phyloP scores from a whole-genome alignment of 2,329 filamentous ascomycete genomes.

The Trichoderma sp. region DNA sequence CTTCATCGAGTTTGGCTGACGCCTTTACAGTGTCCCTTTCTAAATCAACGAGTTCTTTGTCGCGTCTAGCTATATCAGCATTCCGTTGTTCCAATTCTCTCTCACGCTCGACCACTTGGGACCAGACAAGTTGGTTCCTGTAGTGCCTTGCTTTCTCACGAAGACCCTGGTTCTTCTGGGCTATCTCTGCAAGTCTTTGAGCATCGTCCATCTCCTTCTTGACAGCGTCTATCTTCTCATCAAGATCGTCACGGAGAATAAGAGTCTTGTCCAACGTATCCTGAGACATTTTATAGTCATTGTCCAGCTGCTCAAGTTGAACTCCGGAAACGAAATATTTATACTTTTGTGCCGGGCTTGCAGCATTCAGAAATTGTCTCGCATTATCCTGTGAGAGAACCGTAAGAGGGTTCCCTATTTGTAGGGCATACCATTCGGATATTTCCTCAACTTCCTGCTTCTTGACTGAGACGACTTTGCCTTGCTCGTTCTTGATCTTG shows the following conservation, averaged over 20 bases:
- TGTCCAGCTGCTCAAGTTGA: slow-evolving; percentile 87
- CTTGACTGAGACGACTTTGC: slow-evolving; percentile 76
- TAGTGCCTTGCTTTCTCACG: slow-evolving; percentile 63
- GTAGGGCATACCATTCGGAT: slow-evolving; percentile 87
- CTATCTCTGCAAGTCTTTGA: slow-evolving; percentile 64
- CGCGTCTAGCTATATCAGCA: slow-evolving; percentile 36
- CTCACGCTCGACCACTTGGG: slow-evolving; percentile 80
- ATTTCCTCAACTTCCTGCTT: slow-evolving; percentile 90
- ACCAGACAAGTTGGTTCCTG: slow-evolving; percentile 77
- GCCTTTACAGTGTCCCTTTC: slow-evolving; percentile 44
- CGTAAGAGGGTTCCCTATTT: slow-evolving; percentile 96
- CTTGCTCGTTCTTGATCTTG: slow-evolving; percentile 77
- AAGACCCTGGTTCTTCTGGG: slow-evolving; percentile 68
- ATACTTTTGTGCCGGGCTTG: slow-evolving; percentile 84
- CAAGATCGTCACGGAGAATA: slow-evolving; percentile 44
- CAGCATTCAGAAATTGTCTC: slow-evolving; percentile 86
- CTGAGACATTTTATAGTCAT: slow-evolving; percentile 84
- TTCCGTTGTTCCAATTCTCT: slow-evolving; percentile 47
- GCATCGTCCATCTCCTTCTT: slow-evolving; percentile 60
- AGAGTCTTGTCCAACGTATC: slow-evolving; percentile 72
- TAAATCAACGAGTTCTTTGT: slow-evolving; percentile 36
- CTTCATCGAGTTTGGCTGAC: slow-evolving; percentile 53
- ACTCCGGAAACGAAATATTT: slow-evolving; percentile 96
- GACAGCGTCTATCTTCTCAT: slow-evolving; percentile 40
- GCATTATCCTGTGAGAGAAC: slow-evolving; percentile 95